Conservation (phyloP, 2,329 filamentous ascomycete species). For the Fusarium sp. region DNA sequence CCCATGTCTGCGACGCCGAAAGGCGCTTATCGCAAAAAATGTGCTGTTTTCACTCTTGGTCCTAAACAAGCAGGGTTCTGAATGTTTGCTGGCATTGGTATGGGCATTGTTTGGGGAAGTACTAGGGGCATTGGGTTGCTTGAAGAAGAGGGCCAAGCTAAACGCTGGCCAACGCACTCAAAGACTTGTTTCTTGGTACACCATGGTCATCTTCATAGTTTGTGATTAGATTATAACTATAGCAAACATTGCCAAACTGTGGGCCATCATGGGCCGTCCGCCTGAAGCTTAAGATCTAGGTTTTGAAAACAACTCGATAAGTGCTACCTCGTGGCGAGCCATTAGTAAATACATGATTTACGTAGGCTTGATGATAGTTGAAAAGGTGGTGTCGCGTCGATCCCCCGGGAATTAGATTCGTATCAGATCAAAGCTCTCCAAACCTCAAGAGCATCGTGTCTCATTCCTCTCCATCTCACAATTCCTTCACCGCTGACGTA, state of each 20-base stretch:
- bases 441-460: conserved; percentile 8
- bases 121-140: background rate
- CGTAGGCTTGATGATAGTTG: conserved; percentile 9
- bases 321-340: background rate
- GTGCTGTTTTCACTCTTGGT: background rate
- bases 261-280: background rate
- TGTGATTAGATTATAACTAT: conserved; percentile 17
- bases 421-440: conserved; percentile 20
- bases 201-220: background rate
- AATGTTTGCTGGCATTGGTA: background rate
- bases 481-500: background rate
- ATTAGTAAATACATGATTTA: conserved; percentile 15
- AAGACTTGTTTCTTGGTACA: background rate
- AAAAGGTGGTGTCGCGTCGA: conserved; percentile 25
- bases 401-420: background rate
- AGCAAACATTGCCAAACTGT: background rate
- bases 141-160: background rate
- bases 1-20: background rate
- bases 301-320: conserved; percentile 8
- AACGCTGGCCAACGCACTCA: background rate
- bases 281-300: conserved; percentile 10
- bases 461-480: conserved; percentile 9
- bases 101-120: background rate
- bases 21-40: background rate
- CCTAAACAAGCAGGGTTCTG: background rate